Evolutionary conservation across 345 rosid species (phyloP).

Genomic region (Excoecaria cochinchinensis): DNA sequence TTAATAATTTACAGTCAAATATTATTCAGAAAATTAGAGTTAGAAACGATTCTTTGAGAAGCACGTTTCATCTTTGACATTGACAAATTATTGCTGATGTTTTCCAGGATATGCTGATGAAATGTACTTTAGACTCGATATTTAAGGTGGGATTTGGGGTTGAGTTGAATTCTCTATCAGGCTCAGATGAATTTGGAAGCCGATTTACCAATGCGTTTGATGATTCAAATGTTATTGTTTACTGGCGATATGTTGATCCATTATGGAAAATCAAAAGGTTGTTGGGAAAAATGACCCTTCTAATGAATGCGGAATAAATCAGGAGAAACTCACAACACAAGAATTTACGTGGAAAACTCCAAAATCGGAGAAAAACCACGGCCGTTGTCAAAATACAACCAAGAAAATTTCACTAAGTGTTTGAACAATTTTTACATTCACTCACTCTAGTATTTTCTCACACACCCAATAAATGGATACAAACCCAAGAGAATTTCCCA

Average conservation of each 20-base stretch:
- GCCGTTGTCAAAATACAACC: too few relatives aligned
- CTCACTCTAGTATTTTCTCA: too few relatives aligned
- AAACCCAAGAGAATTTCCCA: too few relatives aligned
- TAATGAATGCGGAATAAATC: too few relatives aligned
- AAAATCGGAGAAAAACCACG: too few relatives aligned
- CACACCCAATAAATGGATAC: too few relatives aligned
- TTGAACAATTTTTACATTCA: too few relatives aligned
- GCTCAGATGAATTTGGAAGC: constrained; percentile 27
- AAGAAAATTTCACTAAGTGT: too few relatives aligned
- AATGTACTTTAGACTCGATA: constrained; percentile 38
- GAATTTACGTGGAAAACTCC: too few relatives aligned
- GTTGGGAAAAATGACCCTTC: too few relatives aligned
- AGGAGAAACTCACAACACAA: too few relatives aligned
- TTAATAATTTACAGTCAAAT: neutral
- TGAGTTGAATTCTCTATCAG: constrained; percentile 36
- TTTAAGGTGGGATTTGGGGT: constrained; percentile 46
- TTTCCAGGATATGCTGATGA: constrained; percentile 42
- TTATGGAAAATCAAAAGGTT: constrained; percentile 39
- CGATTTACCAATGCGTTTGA: constrained; percentile 40
- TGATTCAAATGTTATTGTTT: constrained; percentile 34
- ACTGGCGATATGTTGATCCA: constrained; percentile 35
- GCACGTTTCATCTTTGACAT: neutral
- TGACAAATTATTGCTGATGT: neutral
- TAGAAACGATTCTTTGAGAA: too few relatives aligned
- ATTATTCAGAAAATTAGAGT: neutral